Evolutionary conservation across 169 alveolate genomes (phyloP).

Genomic region (Theileria parva): DNA sequence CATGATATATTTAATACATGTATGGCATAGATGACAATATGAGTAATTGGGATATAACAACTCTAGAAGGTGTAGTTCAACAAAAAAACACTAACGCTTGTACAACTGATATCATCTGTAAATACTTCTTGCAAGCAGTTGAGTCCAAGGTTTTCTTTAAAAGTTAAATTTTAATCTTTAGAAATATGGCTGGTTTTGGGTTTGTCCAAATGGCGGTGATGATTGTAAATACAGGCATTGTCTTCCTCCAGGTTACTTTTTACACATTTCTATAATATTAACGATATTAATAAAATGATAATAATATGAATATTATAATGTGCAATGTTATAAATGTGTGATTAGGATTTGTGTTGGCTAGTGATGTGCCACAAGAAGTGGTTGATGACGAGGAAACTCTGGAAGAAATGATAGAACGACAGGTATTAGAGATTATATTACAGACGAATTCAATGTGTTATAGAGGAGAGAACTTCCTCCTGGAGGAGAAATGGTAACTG

Average conservation of each 20-base stretch:
- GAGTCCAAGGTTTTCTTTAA: conserved; percentile 88
- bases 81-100: conserved; percentile 75
- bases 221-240: conserved; percentile 96
- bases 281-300: not conserved
- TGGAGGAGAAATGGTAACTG: conserved; percentile 69
- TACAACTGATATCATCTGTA: conserved; percentile 92
- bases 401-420: conserved; percentile 66
- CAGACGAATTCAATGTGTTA: not conserved
- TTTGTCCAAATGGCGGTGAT: conserved; percentile 98
- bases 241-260: conserved; percentile 92
- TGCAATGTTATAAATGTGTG: not conserved
- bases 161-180: conserved; percentile 27
- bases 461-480: conserved; percentile 65
- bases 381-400: conserved; percentile 68
- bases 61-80: conserved; percentile 73
- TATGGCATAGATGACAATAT: conserved; percentile 54
- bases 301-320: not conserved
- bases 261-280: not conserved
- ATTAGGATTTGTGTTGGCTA: conserved; percentile 51
- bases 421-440: conserved; percentile 17
- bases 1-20: conserved; percentile 74
- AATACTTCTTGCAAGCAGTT: conserved; percentile 95
- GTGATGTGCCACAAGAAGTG: conserved; percentile 62
- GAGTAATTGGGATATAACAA: conserved; percentile 57
- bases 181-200: conserved; percentile 99